phyloP scores from a whole-genome alignment of 805 yeast genomes.

The Metschnikowia drakensbergensis region DNA sequence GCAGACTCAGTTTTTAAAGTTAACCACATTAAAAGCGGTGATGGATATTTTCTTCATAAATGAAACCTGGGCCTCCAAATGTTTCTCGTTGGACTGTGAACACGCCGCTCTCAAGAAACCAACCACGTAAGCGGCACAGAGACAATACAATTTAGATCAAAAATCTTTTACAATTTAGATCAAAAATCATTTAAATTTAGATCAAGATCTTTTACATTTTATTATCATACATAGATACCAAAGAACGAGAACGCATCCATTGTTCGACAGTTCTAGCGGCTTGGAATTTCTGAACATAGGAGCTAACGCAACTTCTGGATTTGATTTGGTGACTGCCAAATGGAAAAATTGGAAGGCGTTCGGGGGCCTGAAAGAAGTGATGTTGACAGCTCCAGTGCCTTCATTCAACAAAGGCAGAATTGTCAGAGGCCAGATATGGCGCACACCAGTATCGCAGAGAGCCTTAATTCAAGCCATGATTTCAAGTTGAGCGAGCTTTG shows the following conservation, averaged over 20 bases:
- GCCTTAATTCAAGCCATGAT: neutral
- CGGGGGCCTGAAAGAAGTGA: neutral
- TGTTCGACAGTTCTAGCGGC: neutral
- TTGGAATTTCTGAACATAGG: neutral
- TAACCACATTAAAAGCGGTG: too few species aligned
- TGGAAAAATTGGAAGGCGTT: neutral
- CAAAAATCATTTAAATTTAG: neutral
- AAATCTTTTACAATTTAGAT: too few species aligned
- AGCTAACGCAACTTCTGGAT: neutral
- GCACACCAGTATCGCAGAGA: neutral
- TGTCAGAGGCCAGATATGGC: neutral
- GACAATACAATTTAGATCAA: too few species aligned
- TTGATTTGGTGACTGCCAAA: neutral
- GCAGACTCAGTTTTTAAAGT: too few species aligned
- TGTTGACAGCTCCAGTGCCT: neutral
- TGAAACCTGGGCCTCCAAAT: too few species aligned
- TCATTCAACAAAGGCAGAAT: neutral
- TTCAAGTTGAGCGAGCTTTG: neutral
- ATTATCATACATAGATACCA: neutral
- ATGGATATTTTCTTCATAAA: too few species aligned
- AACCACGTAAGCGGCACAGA: too few species aligned
- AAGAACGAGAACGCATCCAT: neutral
- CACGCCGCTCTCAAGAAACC: too few species aligned
- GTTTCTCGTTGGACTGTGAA: too few species aligned
- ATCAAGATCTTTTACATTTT: neutral